Conservation (phyloP, 768 basidiomycete genomes). For the Hypsizygus marmoreus region DNA sequence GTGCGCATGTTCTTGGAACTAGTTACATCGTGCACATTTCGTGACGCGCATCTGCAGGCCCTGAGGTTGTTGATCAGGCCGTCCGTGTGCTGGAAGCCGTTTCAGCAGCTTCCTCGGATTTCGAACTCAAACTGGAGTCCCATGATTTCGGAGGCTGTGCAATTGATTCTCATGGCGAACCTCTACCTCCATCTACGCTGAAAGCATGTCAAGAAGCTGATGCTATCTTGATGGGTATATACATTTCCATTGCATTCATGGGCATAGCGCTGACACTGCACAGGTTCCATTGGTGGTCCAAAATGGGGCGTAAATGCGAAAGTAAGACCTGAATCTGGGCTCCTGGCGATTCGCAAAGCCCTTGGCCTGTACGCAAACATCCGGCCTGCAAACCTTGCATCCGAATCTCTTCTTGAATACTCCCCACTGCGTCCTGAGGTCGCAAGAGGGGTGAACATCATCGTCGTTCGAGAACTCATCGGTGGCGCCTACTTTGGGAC, state of each 20-base stretch:
- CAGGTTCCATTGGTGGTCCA: slow-evolving; percentile 97
- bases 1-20: slow-evolving; percentile 40
- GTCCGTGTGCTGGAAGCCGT: slow-evolving; percentile 78
- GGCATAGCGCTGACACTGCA: background rate
- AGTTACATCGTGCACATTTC: slow-evolving; percentile 6
- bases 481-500: slow-evolving; percentile 95
- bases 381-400: slow-evolving; percentile 93
- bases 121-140: slow-evolving; percentile 72
- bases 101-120: slow-evolving; percentile 58
- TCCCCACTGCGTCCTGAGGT: slow-evolving; percentile 88
- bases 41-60: slow-evolving; percentile 51
- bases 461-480: slow-evolving; percentile 95
- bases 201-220: slow-evolving; percentile 91
- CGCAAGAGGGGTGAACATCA: slow-evolving; percentile 84
- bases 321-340: slow-evolving; percentile 90
- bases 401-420: slow-evolving; percentile 82
- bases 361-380: slow-evolving; percentile 98
- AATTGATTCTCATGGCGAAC: slow-evolving; percentile 85
- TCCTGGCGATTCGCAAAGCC: slow-evolving; percentile 85
- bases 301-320: slow-evolving; percentile 94
- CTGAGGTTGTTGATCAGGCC: slow-evolving; percentile 88
- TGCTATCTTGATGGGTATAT: slow-evolving; percentile 91
- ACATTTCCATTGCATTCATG: background rate
- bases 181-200: slow-evolving; percentile 82
- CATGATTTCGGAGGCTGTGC: slow-evolving; percentile 91